These are phyloP conservation scores for Annona cherimola DNA, from an alignment of 164 flowering plant species.

Conservation along the genomic window DNA sequence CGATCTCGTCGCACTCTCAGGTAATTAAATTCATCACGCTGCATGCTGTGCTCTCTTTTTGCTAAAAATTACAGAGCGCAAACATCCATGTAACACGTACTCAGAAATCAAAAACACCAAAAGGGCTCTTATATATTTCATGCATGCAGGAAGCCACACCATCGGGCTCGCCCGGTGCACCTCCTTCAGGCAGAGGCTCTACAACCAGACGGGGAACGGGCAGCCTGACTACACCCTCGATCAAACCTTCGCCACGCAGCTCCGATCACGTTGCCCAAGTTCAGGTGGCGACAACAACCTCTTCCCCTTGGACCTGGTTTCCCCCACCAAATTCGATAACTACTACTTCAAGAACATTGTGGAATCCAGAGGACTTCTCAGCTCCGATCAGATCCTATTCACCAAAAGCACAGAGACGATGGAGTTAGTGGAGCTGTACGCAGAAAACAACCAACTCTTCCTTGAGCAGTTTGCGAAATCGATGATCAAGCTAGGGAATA, in stretches of 20 bases:
- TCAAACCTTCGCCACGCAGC: constrained; percentile 50
- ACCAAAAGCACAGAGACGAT: constrained; percentile 44
- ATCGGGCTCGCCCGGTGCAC: constrained; percentile 85
- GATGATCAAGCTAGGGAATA: constrained; percentile 87
- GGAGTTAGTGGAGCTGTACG: constrained; percentile 68
- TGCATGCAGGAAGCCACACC: constrained; percentile 83
- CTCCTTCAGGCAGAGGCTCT: constrained; percentile 88
- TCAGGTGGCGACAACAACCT: constrained; percentile 93
- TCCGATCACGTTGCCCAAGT: constrained; percentile 64
- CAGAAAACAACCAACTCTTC: constrained; percentile 54
- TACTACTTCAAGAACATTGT: constrained; percentile 77
- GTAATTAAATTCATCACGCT: constrained; percentile 30
- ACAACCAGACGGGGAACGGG: constrained; percentile 87
- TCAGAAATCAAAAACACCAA: too few species aligned
- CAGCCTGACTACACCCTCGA: constrained; percentile 60
- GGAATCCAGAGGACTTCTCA: constrained; percentile 64
- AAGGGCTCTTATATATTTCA: too few species aligned
- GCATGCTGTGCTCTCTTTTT: neutral
- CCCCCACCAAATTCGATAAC: constrained; percentile 74
- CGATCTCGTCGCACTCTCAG: constrained; percentile 90
- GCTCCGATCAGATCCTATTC: constrained; percentile 69
- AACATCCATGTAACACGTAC: too few species aligned
- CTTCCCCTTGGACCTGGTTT: constrained; percentile 59
- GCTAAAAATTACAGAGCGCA: neutral
- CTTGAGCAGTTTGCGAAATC: constrained; percentile 81